Percentiles rank a stretch among this genome's conserved stretches.
Conservation (phyloP, 2,329 filamentous ascomycete genomes). For the Phyllosticta paracitricarpa region DNA sequence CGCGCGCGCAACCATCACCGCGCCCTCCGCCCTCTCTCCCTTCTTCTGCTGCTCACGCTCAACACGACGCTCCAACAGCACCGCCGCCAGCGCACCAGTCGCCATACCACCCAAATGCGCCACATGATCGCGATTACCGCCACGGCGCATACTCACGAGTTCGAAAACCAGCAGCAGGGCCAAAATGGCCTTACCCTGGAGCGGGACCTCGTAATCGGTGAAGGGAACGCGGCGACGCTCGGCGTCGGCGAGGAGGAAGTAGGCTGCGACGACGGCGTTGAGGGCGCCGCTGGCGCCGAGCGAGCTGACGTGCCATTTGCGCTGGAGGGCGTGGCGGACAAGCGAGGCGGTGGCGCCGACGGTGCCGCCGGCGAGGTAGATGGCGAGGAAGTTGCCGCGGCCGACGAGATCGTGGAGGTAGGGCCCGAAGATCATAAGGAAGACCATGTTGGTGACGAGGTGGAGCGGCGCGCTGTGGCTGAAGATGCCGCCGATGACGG, state of each 20-base stretch:
- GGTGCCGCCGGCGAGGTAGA: slow-evolving; percentile 24
- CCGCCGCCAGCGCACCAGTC: slow-evolving; percentile 18
- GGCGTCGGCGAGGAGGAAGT: slow-evolving; percentile 22
- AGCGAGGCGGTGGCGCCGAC: slow-evolving; percentile 19
- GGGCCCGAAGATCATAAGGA: slow-evolving; percentile 57
- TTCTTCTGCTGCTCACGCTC: slow-evolving; percentile 12
- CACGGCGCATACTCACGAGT: slow-evolving; percentile 13
- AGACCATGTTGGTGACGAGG: slow-evolving; percentile 53
- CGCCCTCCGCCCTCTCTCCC: slow-evolving; percentile 6
- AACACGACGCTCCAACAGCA: slow-evolving; percentile 19
- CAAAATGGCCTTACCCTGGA: neutral
- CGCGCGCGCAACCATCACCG: neutral
- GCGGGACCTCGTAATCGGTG: neutral
- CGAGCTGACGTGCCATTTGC: slow-evolving; percentile 17
- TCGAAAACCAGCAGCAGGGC: neutral
- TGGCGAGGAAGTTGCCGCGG: slow-evolving; percentile 25
- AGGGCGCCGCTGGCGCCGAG: slow-evolving; percentile 26
- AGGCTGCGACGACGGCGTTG: slow-evolving; percentile 23
- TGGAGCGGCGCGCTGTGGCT: slow-evolving; percentile 58
- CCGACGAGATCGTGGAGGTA: slow-evolving; percentile 25
- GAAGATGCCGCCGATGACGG: slow-evolving; percentile 56
- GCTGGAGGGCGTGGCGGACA: slow-evolving; percentile 21
- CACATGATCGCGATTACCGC: slow-evolving; percentile 20
- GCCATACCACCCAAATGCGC: slow-evolving; percentile 27
- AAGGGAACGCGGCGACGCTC: slow-evolving; percentile 23